Evolutionary conservation across 345 rosid species (phyloP).

Genomic region (Chamaenerion angustifolium): DNA sequence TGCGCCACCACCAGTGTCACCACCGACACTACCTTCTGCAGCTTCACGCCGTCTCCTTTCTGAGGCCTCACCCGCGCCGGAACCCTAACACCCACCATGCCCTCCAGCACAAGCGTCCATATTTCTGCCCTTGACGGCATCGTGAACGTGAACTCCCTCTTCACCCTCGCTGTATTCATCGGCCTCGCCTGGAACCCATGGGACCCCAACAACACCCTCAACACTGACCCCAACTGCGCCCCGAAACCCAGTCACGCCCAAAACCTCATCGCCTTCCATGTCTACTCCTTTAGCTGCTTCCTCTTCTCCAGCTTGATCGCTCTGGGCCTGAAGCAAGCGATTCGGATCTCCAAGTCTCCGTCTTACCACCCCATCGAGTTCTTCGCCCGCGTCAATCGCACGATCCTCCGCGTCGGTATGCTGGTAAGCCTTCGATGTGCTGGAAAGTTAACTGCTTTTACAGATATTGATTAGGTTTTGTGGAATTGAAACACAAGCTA

Average conservation of each 20-base stretch:
- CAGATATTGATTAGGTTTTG: too few relatives aligned
- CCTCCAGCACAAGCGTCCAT: constrained; percentile 46
- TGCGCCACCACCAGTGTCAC: too few relatives aligned
- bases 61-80: not conserved
- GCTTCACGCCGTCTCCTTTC: not conserved
- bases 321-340: constrained; percentile 69
- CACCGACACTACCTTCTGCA: too few relatives aligned
- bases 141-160: constrained; percentile 79
- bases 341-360: constrained; percentile 30
- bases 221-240: constrained; percentile 26
- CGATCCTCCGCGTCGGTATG: constrained; percentile 61
- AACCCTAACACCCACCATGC: constrained; percentile 2
- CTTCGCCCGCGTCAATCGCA: constrained; percentile 28
- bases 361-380: constrained; percentile 10
- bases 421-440: constrained; percentile 9
- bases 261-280: constrained; percentile 65
- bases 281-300: constrained; percentile 70
- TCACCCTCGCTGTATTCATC: constrained; percentile 81
- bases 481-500: too few relatives aligned
- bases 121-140: constrained; percentile 79
- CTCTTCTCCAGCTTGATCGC: constrained; percentile 80
- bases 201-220: constrained; percentile 39
- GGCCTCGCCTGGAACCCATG: constrained; percentile 74
- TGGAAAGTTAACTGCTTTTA: too few relatives aligned
- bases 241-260: constrained; percentile 30